phyloP scores from a whole-genome alignment of 2,329 filamentous ascomycete species.

The Stemphylium vesicarium region DNA sequence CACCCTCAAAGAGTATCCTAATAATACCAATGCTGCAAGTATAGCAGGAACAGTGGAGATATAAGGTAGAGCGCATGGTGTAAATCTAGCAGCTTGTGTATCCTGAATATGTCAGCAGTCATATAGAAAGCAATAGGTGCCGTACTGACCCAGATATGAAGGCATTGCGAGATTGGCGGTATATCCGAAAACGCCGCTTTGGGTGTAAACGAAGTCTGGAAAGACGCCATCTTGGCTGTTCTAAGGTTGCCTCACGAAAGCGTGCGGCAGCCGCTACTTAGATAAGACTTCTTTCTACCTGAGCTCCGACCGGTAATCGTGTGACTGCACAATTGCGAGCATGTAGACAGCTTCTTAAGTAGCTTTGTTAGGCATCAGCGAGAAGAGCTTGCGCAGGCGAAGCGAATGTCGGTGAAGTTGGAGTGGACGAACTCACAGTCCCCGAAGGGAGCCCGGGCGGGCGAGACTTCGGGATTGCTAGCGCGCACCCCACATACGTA shows the following conservation, averaged over 20 bases:
- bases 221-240: constrained; percentile 30
- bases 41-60: constrained; percentile 48
- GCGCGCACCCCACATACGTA: constrained; percentile 6
- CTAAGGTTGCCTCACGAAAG: not conserved
- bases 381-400: not conserved
- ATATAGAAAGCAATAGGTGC: not conserved
- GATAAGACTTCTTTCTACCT: constrained; percentile 29
- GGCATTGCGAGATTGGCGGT: constrained; percentile 33
- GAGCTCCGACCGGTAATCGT: constrained; percentile 23
- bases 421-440: not conserved
- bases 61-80: constrained; percentile 50
- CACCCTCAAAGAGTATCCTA: constrained; percentile 44
- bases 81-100: constrained; percentile 46
- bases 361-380: constrained; percentile 14
- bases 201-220: constrained; percentile 30
- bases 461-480: constrained; percentile 2
- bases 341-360: constrained; percentile 16
- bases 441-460: not conserved
- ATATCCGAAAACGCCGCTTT: constrained; percentile 16
- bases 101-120: constrained; percentile 37
- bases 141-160: constrained; percentile 35
- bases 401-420: constrained; percentile 11
- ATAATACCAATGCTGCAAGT: constrained; percentile 45
- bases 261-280: constrained; percentile 15
- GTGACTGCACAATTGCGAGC: constrained; percentile 15